Conservation (phyloP, 208 protist species). For the Trypanosoma platydactyli region DNA sequence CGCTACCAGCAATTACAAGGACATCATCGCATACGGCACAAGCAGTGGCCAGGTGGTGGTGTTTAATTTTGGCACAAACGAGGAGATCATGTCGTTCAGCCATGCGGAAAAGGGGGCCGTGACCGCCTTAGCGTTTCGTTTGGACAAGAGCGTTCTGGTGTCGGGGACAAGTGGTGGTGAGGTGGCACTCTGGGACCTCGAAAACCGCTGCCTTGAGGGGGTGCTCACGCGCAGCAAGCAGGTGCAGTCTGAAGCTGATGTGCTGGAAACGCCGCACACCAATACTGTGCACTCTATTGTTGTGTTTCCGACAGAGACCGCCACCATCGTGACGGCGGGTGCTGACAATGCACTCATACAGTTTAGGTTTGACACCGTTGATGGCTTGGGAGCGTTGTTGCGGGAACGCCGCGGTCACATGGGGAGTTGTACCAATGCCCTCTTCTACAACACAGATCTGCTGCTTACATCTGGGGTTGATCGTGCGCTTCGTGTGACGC, state of each 20-base stretch:
- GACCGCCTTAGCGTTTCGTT: constrained; percentile 81
- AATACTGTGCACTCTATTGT: constrained; percentile 74
- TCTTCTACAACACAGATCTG: constrained; percentile 87
- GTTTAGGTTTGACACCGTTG: constrained; percentile 91
- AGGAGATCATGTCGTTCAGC: constrained; percentile 73
- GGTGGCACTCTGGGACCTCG: constrained; percentile 85
- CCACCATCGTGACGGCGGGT: constrained; percentile 78
- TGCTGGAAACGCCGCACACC: constrained; percentile 69
- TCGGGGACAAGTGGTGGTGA: constrained; percentile 77
- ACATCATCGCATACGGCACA: constrained; percentile 86
- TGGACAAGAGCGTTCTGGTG: constrained; percentile 75
- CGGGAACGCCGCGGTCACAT: constrained; percentile 89
- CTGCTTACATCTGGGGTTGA: constrained; percentile 80
- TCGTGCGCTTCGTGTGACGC: constrained; percentile 78
- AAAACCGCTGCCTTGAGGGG: constrained; percentile 79
- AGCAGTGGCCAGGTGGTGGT: constrained; percentile 64
- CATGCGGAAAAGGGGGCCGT: constrained; percentile 62
- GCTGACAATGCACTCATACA: constrained; percentile 88
- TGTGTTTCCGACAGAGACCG: constrained; percentile 42
- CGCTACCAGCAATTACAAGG: constrained; percentile 71
- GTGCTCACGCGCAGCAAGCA: constrained; percentile 78
- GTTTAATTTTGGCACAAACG: constrained; percentile 60
- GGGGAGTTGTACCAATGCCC: constrained; percentile 66
- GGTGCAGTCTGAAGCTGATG: constrained; percentile 64
- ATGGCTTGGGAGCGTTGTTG: constrained; percentile 72